Percentiles rank a stretch among this genome's conserved stretches.
Conservation (phyloP, 139 green algal species). For the Ettlia oleoabundans region DNA sequence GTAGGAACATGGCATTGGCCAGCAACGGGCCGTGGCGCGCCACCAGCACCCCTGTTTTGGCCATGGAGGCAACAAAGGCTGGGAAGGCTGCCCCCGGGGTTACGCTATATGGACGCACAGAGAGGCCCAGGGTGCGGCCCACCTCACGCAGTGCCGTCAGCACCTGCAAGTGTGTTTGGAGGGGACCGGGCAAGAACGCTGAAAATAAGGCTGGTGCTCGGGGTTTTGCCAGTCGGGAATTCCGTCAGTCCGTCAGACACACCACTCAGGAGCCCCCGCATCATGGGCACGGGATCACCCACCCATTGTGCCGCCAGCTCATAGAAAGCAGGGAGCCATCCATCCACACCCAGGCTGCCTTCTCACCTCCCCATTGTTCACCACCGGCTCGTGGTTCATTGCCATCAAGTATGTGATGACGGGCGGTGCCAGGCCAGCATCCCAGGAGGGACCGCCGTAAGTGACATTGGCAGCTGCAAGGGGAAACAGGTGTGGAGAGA, state of each 20-base stretch:
- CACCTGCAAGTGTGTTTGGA: conserved; percentile 46
- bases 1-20: conserved; percentile 72
- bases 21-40: conserved; percentile 74
- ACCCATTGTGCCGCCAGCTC: too few relatives aligned
- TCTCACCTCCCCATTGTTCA: conserved; percentile 44
- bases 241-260: background rate
- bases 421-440: conserved; percentile 22
- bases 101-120: conserved; percentile 51
- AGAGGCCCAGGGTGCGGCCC: conserved; percentile 34
- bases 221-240: background rate
- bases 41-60: conserved; percentile 73
- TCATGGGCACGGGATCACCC: too few relatives aligned
- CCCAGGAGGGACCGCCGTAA: conserved; percentile 9
- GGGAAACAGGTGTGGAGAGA: background rate
- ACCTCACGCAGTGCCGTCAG: conserved; percentile 57
- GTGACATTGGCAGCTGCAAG: conserved; percentile 21
- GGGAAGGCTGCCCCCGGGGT: conserved; percentile 66
- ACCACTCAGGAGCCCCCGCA: too few relatives aligned
- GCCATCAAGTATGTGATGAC: conserved; percentile 66
- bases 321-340: too few relatives aligned
- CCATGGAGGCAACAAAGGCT: conserved; percentile 68
- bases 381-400: conserved; percentile 45
- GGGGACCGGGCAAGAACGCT: background rate
- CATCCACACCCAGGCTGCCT: too few relatives aligned
- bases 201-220: background rate